Evolutionary conservation across 495 filamentous ascomycete genomes (phyloP).

Genomic region (Parachaetomium inaequale): DNA sequence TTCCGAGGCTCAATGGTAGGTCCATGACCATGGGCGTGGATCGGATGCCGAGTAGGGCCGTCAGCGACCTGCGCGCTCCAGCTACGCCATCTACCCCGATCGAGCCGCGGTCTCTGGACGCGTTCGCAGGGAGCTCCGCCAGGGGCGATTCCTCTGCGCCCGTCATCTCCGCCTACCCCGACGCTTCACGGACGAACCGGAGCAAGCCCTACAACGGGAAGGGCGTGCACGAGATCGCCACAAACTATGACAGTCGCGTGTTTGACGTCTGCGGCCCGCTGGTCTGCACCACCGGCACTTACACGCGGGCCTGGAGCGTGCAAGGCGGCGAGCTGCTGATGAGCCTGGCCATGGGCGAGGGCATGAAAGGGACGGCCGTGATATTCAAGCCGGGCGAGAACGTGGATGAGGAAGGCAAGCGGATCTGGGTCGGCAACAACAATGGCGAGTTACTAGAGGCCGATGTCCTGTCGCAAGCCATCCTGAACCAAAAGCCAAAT

Average conservation of each 20-base stretch:
- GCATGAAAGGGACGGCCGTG: slow-evolving; percentile 70
- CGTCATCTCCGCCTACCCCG: slow-evolving; percentile 57
- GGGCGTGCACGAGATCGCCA: slow-evolving; percentile 70
- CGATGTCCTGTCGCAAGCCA: slow-evolving; percentile 66
- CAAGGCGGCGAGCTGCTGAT: slow-evolving; percentile 74
- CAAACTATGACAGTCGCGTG: slow-evolving; percentile 77
- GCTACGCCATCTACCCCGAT: slow-evolving; percentile 27
- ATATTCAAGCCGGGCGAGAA: slow-evolving; percentile 76
- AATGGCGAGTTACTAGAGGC: slow-evolving; percentile 83
- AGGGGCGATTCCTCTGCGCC: slow-evolving; percentile 25
- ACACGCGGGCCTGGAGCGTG: slow-evolving; percentile 84
- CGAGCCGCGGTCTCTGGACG: slow-evolving; percentile 31
- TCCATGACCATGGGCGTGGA: slow-evolving; percentile 48
- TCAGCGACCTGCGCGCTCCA: slow-evolving; percentile 35
- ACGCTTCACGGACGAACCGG: slow-evolving; percentile 79
- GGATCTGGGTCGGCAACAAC: slow-evolving; percentile 89
- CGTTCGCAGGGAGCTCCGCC: slow-evolving; percentile 14
- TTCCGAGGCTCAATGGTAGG: slow-evolving; percentile 43
- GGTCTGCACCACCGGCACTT: slow-evolving; percentile 77
- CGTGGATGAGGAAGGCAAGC: slow-evolving; percentile 72
- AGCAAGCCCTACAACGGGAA: slow-evolving; percentile 70
- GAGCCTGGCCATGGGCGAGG: slow-evolving; percentile 76
- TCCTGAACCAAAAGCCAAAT: slow-evolving; percentile 59
- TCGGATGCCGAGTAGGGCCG: slow-evolving; percentile 33
- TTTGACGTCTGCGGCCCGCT: slow-evolving; percentile 85